Conservation (phyloP, 2,329 filamentous ascomycete species). For the Cucurbitaria berberidis region DNA sequence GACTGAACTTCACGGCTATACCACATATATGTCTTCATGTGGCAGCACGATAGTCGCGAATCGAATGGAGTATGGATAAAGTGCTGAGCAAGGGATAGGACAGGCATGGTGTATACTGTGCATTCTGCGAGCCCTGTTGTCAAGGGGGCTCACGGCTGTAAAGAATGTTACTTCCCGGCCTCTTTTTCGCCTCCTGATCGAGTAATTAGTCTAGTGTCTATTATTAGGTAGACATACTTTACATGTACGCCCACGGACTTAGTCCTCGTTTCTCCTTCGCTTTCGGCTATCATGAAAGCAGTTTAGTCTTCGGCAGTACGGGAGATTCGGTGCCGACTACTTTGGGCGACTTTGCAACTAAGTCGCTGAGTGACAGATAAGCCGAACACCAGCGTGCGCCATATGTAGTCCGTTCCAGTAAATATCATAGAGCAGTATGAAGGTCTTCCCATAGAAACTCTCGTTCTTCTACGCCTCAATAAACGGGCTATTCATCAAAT, state of each 20-base stretch:
- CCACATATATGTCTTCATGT: background rate
- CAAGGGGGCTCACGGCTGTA: background rate
- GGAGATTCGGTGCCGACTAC: background rate
- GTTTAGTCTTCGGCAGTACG: background rate
- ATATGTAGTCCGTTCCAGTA: background rate
- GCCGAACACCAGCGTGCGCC: background rate
- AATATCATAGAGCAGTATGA: background rate
- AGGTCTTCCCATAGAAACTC: background rate
- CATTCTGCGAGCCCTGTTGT: background rate
- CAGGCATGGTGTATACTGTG: background rate
- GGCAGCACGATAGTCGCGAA: background rate
- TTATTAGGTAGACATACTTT: background rate
- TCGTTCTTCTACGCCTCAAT: background rate
- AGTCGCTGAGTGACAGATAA: background rate
- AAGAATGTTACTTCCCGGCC: background rate
- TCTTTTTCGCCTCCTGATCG: background rate
- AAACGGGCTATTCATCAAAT: slow-evolving; percentile 2
- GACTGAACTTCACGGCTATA: background rate
- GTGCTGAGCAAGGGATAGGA: background rate
- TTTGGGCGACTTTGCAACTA: background rate
- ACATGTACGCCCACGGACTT: background rate
- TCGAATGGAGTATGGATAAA: background rate
- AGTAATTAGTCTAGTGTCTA: background rate
- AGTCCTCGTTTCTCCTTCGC: background rate
- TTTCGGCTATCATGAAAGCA: background rate